phyloP scores from a whole-genome alignment of 176 grass and related monocot genomes.

The Eragrostis curvula region DNA sequence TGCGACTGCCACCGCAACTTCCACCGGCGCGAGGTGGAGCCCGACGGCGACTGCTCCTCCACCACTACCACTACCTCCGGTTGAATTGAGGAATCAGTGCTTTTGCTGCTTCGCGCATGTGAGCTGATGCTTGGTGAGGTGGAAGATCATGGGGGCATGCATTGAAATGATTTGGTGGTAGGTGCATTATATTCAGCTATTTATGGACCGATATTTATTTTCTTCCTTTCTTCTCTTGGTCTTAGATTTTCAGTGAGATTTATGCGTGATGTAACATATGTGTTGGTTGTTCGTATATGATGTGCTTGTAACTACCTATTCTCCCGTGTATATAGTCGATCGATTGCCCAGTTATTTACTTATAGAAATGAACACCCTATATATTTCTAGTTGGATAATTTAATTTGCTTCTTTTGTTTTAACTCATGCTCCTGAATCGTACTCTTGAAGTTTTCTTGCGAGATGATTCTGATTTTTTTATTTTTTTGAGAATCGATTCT shows the following conservation, averaged over 20 bases:
- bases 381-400: slow-evolving; percentile 2
- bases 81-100: not conserved
- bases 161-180: slow-evolving; percentile 11
- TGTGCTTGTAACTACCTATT: not conserved
- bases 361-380: slow-evolving; percentile 20
- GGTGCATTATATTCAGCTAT: slow-evolving; percentile 31
- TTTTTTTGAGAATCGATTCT: too few relatives aligned
- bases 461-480: too few relatives aligned
- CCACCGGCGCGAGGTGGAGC: slow-evolving; percentile 65
- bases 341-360: not conserved
- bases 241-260: not conserved
- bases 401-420: slow-evolving; percentile 5
- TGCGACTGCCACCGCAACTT: slow-evolving; percentile 79
- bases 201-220: slow-evolving; percentile 5
- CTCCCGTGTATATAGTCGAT: not conserved
- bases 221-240: not conserved
- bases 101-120: not conserved
- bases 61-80: slow-evolving; percentile 33
- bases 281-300: not conserved
- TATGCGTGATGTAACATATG: slow-evolving; percentile 27
- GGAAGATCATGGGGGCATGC: not conserved
- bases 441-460: not conserved
- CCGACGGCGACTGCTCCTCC: slow-evolving; percentile 40
- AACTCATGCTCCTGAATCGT: not conserved
- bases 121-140: not conserved